phyloP scores from a whole-genome alignment of 1,139 yeast species.

The Sporopachydermia cereana region DNA sequence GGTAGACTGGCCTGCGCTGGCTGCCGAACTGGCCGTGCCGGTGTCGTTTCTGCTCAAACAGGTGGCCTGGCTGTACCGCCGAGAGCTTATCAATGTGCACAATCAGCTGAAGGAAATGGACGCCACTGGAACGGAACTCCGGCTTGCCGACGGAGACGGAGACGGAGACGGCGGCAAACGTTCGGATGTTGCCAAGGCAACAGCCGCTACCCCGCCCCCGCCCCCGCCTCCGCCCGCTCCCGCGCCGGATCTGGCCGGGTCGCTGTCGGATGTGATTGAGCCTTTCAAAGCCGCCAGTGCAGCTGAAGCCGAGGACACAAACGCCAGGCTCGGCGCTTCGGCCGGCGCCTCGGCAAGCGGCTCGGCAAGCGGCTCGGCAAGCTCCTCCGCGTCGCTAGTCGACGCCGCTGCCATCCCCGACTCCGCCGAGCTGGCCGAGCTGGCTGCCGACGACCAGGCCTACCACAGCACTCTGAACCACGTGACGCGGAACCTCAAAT shows the following conservation, averaged over 20 bases:
- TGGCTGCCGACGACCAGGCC: background rate
- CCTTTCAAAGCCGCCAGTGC: background rate
- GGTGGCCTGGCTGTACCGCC: conserved; percentile 36
- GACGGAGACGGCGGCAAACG: background rate
- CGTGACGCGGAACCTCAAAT: background rate
- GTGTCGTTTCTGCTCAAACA: conserved; percentile 32
- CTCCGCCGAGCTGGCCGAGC: background rate
- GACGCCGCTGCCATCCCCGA: background rate
- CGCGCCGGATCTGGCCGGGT: too few relatives aligned
- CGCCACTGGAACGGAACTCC: background rate
- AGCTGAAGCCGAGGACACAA: background rate
- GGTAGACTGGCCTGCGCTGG: conserved; percentile 24
- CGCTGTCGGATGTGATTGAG: background rate
- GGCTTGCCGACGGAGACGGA: background rate
- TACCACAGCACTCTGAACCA: background rate
- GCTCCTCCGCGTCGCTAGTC: too few relatives aligned
- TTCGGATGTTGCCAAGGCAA: background rate
- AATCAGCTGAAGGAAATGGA: conserved; percentile 21
- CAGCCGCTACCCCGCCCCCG: background rate
- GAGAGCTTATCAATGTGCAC: conserved; percentile 30
- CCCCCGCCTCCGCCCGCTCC: too few relatives aligned
- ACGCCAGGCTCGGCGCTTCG: background rate
- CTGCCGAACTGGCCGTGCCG: conserved; percentile 25
- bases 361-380: background rate
- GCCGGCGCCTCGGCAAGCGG: background rate